Evolutionary conservation across 305 asterid genomes (phyloP).

Genomic region (Fraxinus paxiana): DNA sequence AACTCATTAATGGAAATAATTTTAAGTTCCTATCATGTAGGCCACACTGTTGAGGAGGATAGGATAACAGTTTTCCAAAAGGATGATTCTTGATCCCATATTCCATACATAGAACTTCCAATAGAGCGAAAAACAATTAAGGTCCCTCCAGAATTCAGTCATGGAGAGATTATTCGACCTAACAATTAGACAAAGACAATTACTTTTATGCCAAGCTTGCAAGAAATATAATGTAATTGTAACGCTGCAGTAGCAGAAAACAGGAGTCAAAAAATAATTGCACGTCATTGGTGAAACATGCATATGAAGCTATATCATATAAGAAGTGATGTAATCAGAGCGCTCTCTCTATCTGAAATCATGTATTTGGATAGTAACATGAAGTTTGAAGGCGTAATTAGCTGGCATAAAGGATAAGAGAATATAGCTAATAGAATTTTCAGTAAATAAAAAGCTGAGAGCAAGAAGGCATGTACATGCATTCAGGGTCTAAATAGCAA

Average conservation of each 20-base stretch:
- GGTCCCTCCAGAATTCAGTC: not conserved
- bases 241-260: constrained; percentile 1
- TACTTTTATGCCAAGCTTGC: not conserved
- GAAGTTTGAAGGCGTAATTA: constrained; percentile 2
- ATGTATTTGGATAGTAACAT: constrained; percentile 3
- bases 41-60: not conserved
- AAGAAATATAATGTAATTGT: not conserved
- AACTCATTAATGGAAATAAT: not conserved
- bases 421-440: constrained; percentile 10
- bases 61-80: not conserved
- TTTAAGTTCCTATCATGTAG: not conserved
- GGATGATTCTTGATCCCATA: not conserved
- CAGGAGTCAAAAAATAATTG: not conserved
- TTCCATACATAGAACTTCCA: not conserved
- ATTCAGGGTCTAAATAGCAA: constrained; percentile 68
- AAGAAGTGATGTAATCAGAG: not conserved
- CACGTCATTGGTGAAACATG: not conserved
- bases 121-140: not conserved
- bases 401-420: constrained; percentile 2
- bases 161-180: constrained; percentile 3
- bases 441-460: constrained; percentile 15
- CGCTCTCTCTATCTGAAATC: constrained; percentile 4
- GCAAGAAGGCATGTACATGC: constrained; percentile 47
- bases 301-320: not conserved
- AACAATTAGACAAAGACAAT: not conserved